These are phyloP conservation scores for Cyclotella choctawhatcheeana DNA, from an alignment of 108 stramenopile species.

Conservation along the genomic window DNA sequence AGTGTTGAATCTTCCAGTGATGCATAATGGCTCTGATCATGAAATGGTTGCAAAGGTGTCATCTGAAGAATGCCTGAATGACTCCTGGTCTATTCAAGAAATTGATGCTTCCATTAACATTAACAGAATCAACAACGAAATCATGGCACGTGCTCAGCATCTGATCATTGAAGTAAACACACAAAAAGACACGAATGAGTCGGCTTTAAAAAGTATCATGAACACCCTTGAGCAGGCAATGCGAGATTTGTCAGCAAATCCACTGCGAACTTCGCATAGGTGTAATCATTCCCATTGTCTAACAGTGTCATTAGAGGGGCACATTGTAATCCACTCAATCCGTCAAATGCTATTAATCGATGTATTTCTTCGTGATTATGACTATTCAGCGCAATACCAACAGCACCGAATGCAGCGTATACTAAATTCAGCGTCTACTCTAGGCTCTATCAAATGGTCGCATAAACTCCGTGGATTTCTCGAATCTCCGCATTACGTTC, in stretches of 20 bases:
- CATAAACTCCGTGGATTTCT: constrained; percentile 34
- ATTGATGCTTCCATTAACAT: not conserved
- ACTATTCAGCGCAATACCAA: not conserved
- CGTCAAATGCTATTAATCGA: not conserved
- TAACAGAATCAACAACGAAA: not conserved
- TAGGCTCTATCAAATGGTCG: not conserved
- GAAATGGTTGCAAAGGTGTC: not conserved
- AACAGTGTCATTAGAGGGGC: not conserved
- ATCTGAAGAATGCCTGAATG: not conserved
- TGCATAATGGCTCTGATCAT: not conserved
- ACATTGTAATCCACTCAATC: not conserved
- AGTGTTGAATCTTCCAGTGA: not conserved
- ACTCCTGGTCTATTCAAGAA: not conserved
- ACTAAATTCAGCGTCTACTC: not conserved
- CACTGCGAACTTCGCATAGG: not conserved
- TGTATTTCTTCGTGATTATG: not conserved
- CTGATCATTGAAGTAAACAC: not conserved
- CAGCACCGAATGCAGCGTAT: not conserved
- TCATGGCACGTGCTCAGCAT: not conserved
- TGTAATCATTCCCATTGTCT: not conserved
- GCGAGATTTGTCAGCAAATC: not conserved
- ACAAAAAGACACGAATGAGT: not conserved
- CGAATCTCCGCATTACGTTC: not conserved
- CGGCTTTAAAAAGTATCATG: not conserved
- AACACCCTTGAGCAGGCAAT: not conserved